These are phyloP conservation scores for Paraphoma sp. DNA, from an alignment of 2,329 filamentous ascomycete genomes.

Conservation along the genomic window DNA sequence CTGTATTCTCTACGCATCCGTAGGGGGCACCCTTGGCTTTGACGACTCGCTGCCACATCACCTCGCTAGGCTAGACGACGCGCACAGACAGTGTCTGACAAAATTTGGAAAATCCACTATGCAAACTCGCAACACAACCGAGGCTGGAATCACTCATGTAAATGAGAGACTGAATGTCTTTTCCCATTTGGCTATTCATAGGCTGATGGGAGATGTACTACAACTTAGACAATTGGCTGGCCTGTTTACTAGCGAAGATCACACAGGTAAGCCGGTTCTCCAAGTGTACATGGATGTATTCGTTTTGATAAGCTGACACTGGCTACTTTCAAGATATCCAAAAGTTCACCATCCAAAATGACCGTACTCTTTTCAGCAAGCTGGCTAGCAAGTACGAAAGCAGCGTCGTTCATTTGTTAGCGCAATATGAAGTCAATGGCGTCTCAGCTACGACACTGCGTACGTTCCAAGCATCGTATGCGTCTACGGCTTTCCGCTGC, in stretches of 20 bases:
- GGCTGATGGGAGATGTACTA: too few relatives aligned
- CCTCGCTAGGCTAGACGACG: neutral
- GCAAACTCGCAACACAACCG: neutral
- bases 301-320: neutral
- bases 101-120: neutral
- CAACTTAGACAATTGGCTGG: too few relatives aligned
- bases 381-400: conserved; percentile 1
- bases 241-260: neutral
- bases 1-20: conserved; percentile 9
- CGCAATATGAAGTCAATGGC: neutral
- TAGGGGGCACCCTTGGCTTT: neutral
- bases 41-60: neutral
- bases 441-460: conserved; percentile 1
- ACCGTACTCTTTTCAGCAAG: conserved; percentile 10
- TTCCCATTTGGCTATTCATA: too few relatives aligned
- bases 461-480: conserved; percentile 11
- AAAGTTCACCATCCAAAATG: neutral
- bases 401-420: neutral
- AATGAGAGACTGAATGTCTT: neutral
- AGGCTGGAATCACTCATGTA: neutral
- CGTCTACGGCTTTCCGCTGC: conserved; percentile 14
- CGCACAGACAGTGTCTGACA: neutral
- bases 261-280: neutral
- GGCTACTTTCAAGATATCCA: conserved; percentile 1
- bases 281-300: neutral